phyloP scores from a whole-genome alignment of 2,329 filamentous ascomycete species.

The Fusarium solani-melongenae region DNA sequence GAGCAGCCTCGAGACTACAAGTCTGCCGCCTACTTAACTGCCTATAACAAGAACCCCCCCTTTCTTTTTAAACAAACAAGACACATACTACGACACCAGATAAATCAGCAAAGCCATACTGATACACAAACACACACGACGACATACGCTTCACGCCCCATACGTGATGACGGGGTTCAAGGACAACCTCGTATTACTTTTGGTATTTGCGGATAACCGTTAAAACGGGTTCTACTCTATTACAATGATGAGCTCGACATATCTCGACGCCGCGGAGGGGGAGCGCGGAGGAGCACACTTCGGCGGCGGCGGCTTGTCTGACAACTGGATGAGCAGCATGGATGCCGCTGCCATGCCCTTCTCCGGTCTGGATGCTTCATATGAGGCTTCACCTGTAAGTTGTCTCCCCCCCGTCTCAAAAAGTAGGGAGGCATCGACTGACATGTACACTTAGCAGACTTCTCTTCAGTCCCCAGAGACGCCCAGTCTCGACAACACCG shows the following conservation, averaged over 20 bases:
- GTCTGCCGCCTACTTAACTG: constrained; percentile 44
- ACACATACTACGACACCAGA: not conserved
- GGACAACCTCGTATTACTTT: constrained; percentile 35
- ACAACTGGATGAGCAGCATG: constrained; percentile 37
- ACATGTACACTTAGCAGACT: constrained; percentile 21
- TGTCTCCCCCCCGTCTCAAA: not conserved
- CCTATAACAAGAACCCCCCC: constrained; percentile 35
- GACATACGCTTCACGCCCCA: not conserved
- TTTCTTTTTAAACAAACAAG: not conserved
- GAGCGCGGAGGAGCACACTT: constrained; percentile 20
- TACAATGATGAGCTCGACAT: constrained; percentile 40
- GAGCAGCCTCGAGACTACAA: constrained; percentile 41
- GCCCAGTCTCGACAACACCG: constrained; percentile 38
- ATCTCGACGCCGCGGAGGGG: constrained; percentile 35
- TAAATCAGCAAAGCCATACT: constrained; percentile 5
- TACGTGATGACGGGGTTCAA: constrained; percentile 43
- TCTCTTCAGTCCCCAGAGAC: constrained; percentile 39
- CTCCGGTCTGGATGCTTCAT: constrained; percentile 29
- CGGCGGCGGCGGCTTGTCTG: constrained; percentile 12
- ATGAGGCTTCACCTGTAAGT: constrained; percentile 39
- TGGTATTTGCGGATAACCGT: constrained; percentile 40
- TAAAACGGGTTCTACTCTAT: constrained; percentile 15
- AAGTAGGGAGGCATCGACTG: not conserved
- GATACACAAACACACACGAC: not conserved
- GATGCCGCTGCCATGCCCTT: constrained; percentile 36